A percentile compares a stretch with the other conserved stretches of the same genome.
Conservation (phyloP, 805 yeast species). For the Saturnispora saitoi region DNA sequence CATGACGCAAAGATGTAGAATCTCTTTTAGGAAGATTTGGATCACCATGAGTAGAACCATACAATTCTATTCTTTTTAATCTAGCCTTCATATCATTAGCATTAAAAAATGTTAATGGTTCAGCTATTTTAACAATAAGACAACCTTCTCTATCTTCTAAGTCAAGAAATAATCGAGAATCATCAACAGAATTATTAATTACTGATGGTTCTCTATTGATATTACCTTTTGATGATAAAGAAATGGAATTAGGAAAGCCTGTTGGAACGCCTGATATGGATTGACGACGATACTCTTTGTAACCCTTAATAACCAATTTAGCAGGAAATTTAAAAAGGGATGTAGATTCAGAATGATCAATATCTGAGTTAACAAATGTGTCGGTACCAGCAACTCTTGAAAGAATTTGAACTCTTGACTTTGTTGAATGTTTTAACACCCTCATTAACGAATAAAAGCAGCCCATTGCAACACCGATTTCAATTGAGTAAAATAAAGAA, state of each 20-base stretch:
- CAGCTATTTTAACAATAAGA: conserved; percentile 73
- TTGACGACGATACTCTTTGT: conserved; percentile 20
- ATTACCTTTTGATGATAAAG: not conserved
- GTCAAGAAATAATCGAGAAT: conserved; percentile 14
- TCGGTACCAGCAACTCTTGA: conserved; percentile 57
- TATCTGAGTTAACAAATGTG: conserved; percentile 66
- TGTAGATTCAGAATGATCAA: conserved; percentile 20
- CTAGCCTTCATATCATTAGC: conserved; percentile 66
- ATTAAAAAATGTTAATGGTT: conserved; percentile 83
- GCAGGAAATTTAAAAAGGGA: conserved; percentile 12
- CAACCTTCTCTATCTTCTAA: conserved; percentile 56
- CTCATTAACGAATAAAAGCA: conserved; percentile 69
- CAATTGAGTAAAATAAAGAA: conserved; percentile 70
- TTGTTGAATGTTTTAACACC: conserved; percentile 71
- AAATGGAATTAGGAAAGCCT: not conserved
- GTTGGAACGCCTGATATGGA: conserved; percentile 9
- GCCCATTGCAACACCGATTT: conserved; percentile 86
- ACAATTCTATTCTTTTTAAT: conserved; percentile 60
- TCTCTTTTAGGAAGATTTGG: conserved; percentile 40
- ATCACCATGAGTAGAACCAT: conserved; percentile 67
- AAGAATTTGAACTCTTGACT: conserved; percentile 76
- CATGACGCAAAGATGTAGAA: conserved; percentile 39
- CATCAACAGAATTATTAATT: not conserved
- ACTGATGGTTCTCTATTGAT: not conserved
- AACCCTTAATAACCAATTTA: conserved; percentile 21